Conservation (phyloP, 2,329 filamentous ascomycete species). For the Arthrobotrys musiformis region DNA sequence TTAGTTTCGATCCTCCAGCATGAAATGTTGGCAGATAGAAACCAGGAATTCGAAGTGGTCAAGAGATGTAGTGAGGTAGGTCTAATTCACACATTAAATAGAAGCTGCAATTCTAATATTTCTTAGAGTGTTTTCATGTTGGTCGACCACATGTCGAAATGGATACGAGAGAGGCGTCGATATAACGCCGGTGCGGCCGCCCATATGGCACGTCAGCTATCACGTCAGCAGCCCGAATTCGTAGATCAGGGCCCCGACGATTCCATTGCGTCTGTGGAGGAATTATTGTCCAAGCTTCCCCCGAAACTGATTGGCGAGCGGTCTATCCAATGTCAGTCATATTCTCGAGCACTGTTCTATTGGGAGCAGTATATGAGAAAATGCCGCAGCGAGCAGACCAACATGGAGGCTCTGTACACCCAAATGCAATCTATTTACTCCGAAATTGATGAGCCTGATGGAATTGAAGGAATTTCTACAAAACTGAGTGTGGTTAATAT, state of each 20-base stretch:
- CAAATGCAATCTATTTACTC: slow-evolving; percentile 92
- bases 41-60: slow-evolving; percentile 76
- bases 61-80: slow-evolving; percentile 87
- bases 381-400: slow-evolving; percentile 65
- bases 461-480: slow-evolving; percentile 91
- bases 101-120: neutral
- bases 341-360: slow-evolving; percentile 89
- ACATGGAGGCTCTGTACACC: slow-evolving; percentile 74
- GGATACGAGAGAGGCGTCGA: slow-evolving; percentile 80
- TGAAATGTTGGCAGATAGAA: slow-evolving; percentile 67
- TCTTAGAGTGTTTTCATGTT: slow-evolving; percentile 72
- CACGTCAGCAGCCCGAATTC: slow-evolving; percentile 45
- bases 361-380: slow-evolving; percentile 89
- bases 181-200: slow-evolving; percentile 62
- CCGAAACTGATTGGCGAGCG: slow-evolving; percentile 80
- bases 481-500: slow-evolving; percentile 87
- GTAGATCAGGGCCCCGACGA: slow-evolving; percentile 14
- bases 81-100: neutral
- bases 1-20: slow-evolving; percentile 78
- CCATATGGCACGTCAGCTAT: slow-evolving; percentile 54
- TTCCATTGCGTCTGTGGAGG: slow-evolving; percentile 72
- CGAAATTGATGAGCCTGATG: slow-evolving; percentile 97
- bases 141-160: slow-evolving; percentile 89
- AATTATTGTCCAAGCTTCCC: slow-evolving; percentile 75
- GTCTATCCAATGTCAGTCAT: slow-evolving; percentile 93